Base-by-base conservation (phyloP, 169 alveolate genomes). In the Plasmodium gaboni region DNA sequence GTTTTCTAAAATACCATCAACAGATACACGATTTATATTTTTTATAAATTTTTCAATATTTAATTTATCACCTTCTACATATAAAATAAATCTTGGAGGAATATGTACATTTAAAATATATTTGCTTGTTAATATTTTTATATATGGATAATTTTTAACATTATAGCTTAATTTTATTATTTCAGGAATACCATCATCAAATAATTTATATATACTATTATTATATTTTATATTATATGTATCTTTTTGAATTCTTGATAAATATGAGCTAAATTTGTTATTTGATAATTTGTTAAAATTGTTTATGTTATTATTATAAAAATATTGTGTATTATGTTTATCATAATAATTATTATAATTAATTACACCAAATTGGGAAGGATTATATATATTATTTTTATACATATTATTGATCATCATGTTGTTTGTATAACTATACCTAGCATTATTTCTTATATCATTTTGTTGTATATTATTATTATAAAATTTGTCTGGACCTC, bases 11-110 rank as follows among this genome's bases (percentile, higher is more conserved):
- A 91, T 76, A n/a, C 94, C 90, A 74, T 92, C 95, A 19, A 92
- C 92, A 64, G 95, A 92, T 26, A 95, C 80, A 17, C 92, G 93
- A 7, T 88, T 74, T 13, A 70, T 32, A 60, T 89, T 88, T 44
- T 87, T 88, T 65, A 90, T 57, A 48, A 85, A 69, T 26, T 92
- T 53, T 22, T 74, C 91, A 19, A 63, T 73, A 50, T 74, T 87
- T 42, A 93, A 89, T 65, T 94, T 92, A 60, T 80, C 88, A 15
- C 97, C 97, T 73, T 95, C 97, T 7, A 93, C 93, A 28, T 94
- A 96, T 48, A 95, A 59, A 61, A 95, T 92, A 71, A 95, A 93
- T 42, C 95, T 92, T 61, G 96, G 96, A 6, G 97, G 97, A 22
- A 95, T 95, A 59, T 93, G 93, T 22, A 92, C 92, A 60, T 95